Conservation (phyloP, 805 yeast species). For the Candida jianshihensis region DNA sequence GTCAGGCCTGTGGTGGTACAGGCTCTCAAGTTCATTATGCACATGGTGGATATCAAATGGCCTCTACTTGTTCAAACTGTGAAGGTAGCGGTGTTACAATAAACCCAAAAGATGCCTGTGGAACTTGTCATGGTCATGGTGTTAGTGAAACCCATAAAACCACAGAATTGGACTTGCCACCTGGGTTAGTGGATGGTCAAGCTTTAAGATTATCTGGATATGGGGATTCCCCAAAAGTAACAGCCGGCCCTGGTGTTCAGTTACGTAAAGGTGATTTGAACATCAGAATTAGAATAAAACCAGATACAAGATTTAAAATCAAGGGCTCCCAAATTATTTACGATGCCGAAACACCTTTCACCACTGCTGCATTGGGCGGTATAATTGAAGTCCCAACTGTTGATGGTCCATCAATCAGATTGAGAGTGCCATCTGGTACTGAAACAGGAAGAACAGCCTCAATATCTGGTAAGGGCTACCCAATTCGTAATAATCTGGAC, state of each 20-base stretch:
- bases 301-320: constrained; percentile 66
- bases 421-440: constrained; percentile 80
- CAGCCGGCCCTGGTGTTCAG: constrained; percentile 63
- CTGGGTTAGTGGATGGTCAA: constrained; percentile 84
- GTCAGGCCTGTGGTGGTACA: constrained; percentile 86
- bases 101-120: constrained; percentile 62
- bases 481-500: constrained; percentile 44
- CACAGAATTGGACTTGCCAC: constrained; percentile 80
- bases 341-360: constrained; percentile 70
- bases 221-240: constrained; percentile 82
- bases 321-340: constrained; percentile 60
- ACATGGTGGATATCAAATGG: constrained; percentile 95
- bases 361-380: constrained; percentile 97
- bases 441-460: constrained; percentile 68
- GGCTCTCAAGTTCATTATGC: constrained; percentile 83
- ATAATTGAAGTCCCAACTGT: constrained; percentile 85
- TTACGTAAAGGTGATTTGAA: constrained; percentile 82
- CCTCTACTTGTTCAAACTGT: constrained; percentile 84
- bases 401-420: constrained; percentile 66
- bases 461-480: constrained; percentile 85
- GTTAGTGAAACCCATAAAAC: constrained; percentile 59
- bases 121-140: constrained; percentile 84
- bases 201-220: constrained; percentile 78
- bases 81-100: constrained; percentile 83
- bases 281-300: constrained; percentile 69